Percentiles rank a stretch among this genome's conserved stretches.
phyloP scores from a whole-genome alignment of 108 stramenopile genomes.

The Cylindrotheca closterium region DNA sequence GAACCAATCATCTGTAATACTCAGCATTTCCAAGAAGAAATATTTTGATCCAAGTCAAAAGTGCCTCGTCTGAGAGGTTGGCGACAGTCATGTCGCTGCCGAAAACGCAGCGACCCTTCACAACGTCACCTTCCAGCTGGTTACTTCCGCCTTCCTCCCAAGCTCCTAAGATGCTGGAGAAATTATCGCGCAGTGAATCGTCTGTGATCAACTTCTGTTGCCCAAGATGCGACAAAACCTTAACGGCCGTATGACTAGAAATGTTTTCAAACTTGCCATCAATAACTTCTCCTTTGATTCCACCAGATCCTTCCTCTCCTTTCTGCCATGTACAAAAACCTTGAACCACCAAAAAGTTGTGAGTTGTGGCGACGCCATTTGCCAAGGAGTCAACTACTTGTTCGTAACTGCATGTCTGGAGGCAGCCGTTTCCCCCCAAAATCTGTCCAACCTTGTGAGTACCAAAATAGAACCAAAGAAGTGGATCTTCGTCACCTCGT shows the following conservation, averaged over 20 bases:
- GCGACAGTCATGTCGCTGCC: conserved; percentile 18
- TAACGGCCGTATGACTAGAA: conserved; percentile 5
- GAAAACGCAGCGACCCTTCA: conserved; percentile 16
- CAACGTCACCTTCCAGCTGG: neutral
- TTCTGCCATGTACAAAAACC: conserved; percentile 65
- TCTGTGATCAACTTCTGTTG: conserved; percentile 16
- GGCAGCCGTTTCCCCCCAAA: conserved; percentile 35
- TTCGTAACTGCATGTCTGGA: conserved; percentile 38
- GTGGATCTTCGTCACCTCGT: conserved; percentile 22
- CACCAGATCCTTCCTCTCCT: conserved; percentile 18
- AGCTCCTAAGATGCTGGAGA: conserved; percentile 19
- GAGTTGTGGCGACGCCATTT: conserved; percentile 26
- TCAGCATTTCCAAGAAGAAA: conserved; percentile 16
- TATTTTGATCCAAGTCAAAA: conserved; percentile 34
- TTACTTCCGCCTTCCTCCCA: conserved; percentile 25
- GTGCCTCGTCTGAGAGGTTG: conserved; percentile 43
- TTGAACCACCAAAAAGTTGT: conserved; percentile 54
- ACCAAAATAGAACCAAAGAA: conserved; percentile 46
- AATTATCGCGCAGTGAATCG: conserved; percentile 24
- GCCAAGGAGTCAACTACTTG: conserved; percentile 38
- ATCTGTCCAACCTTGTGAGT: conserved; percentile 20
- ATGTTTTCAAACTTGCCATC: conserved; percentile 33
- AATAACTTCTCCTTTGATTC: conserved; percentile 35
- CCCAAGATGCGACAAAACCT: conserved; percentile 15
- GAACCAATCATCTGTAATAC: neutral